Conservation (phyloP, 306 rosid genomes). For the Sechiopsis laciniata region DNA sequence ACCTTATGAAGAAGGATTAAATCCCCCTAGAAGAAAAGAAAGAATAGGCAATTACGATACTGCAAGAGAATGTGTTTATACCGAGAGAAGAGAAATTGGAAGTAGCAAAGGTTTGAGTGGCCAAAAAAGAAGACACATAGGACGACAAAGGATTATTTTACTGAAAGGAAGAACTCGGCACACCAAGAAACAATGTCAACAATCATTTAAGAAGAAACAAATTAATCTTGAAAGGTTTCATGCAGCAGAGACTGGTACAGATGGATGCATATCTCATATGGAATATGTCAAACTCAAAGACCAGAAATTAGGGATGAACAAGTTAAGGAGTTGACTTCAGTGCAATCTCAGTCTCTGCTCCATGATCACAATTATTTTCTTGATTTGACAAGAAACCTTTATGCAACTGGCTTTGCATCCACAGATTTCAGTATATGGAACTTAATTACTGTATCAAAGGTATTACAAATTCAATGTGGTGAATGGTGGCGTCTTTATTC, state of each 20-base stretch:
- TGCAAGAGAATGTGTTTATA: too few relatives aligned
- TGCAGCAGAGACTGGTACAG: conserved; percentile 65
- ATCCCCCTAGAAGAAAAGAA: too few relatives aligned
- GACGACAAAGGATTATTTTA: too few relatives aligned
- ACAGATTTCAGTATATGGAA: conserved; percentile 82
- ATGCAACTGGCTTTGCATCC: conserved; percentile 86
- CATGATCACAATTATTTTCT: conserved; percentile 32
- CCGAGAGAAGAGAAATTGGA: too few relatives aligned
- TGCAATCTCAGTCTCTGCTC: conserved; percentile 41
- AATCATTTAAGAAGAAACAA: too few relatives aligned
- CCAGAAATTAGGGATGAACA: conserved; percentile 70
- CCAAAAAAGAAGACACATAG: too few relatives aligned
- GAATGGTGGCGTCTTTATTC: conserved; percentile 98
- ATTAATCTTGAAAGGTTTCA: too few relatives aligned
- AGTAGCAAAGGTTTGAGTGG: too few relatives aligned
- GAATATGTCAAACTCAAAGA: conserved; percentile 51
- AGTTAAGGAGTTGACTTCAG: conserved; percentile 78
- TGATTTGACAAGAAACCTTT: conserved; percentile 35
- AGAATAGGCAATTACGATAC: too few relatives aligned
- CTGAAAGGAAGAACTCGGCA: too few relatives aligned
- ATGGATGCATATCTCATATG: conserved; percentile 71
- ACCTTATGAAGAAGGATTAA: too few relatives aligned
- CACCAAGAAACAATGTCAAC: too few relatives aligned
- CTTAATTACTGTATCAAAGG: conserved; percentile 68
- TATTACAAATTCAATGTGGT: conserved; percentile 75